phyloP scores from a whole-genome alignment of 352 stramenopile genomes.

The Aphanomyces astaci region DNA sequence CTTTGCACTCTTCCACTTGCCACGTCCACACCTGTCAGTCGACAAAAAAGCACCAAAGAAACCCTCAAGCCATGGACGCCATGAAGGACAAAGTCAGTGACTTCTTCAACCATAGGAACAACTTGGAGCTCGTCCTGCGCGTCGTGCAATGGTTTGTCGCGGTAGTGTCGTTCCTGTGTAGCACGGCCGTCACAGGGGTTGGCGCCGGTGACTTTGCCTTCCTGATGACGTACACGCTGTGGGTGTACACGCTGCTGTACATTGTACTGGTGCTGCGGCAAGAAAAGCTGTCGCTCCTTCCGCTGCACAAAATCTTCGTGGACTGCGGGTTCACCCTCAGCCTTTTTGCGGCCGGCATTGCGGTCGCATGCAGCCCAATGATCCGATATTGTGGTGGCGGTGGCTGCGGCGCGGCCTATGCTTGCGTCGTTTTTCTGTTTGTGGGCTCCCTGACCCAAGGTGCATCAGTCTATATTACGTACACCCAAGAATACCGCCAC shows the following conservation, averaged over 20 bases:
- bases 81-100: neutral
- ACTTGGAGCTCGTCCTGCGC: constrained; percentile 15
- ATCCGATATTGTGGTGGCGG: neutral
- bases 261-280: constrained; percentile 13
- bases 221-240: constrained; percentile 9
- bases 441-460: constrained; percentile 9
- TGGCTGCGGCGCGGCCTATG: constrained; percentile 13
- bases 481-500: constrained; percentile 2
- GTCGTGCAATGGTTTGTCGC: neutral
- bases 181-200: constrained; percentile 15
- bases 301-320: neutral
- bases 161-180: constrained; percentile 5
- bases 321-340: constrained; percentile 1
- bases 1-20: neutral
- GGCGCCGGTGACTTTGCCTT: constrained; percentile 18
- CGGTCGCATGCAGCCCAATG: neutral
- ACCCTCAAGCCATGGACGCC: neutral
- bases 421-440: constrained; percentile 18
- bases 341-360: constrained; percentile 9
- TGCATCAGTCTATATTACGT: constrained; percentile 14
- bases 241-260: constrained; percentile 9
- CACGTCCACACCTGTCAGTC: neutral
- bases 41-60: neutral
- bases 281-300: neutral
- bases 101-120: neutral